Evolutionary conservation across 352 stramenopile genomes (phyloP).

Genomic region (Phytophthora foliorum): DNA sequence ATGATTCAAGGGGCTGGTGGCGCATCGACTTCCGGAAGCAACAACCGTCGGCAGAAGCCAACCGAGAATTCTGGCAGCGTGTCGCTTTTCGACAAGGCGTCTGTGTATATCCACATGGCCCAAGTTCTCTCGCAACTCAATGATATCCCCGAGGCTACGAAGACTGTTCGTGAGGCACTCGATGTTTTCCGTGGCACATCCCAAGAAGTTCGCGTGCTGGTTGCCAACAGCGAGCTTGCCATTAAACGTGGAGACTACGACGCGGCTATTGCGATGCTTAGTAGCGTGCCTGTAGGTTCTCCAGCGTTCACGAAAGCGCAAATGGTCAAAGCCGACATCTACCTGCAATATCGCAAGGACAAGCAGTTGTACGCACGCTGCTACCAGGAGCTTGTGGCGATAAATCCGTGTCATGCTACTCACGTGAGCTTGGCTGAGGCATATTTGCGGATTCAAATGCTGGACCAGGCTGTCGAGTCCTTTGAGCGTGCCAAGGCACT

Average conservation of each 20-base stretch:
- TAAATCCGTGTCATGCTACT: constrained; percentile 72
- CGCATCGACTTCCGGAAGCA: constrained; percentile 6
- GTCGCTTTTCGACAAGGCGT: constrained; percentile 85
- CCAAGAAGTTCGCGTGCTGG: constrained; percentile 92
- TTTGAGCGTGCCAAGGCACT: constrained; percentile 71
- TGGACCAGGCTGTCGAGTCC: constrained; percentile 88
- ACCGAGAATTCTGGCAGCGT: constrained; percentile 38
- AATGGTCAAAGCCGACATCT: constrained; percentile 95
- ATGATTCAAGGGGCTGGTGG: constrained; percentile 41
- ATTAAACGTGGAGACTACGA: constrained; percentile 93
- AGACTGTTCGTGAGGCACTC: constrained; percentile 74
- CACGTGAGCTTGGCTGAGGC: constrained; percentile 93
- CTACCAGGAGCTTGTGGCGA: constrained; percentile 90
- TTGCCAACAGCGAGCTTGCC: constrained; percentile 92
- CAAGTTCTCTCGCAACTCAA: constrained; percentile 85
- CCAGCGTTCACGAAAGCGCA: constrained; percentile 90
- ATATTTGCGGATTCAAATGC: constrained; percentile 93
- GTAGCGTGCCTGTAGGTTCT: constrained; percentile 80
- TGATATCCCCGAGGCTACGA: constrained; percentile 72
- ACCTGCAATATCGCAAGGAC: constrained; percentile 93
- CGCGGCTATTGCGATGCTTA: constrained; percentile 91
- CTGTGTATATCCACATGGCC: constrained; percentile 90
- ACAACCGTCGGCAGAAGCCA: constrained; percentile 23
- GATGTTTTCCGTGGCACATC: constrained; percentile 79
- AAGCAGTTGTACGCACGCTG: constrained; percentile 91